Conservation (phyloP, 2,329 filamentous ascomycete genomes). For the Colletotrichum viniferum region DNA sequence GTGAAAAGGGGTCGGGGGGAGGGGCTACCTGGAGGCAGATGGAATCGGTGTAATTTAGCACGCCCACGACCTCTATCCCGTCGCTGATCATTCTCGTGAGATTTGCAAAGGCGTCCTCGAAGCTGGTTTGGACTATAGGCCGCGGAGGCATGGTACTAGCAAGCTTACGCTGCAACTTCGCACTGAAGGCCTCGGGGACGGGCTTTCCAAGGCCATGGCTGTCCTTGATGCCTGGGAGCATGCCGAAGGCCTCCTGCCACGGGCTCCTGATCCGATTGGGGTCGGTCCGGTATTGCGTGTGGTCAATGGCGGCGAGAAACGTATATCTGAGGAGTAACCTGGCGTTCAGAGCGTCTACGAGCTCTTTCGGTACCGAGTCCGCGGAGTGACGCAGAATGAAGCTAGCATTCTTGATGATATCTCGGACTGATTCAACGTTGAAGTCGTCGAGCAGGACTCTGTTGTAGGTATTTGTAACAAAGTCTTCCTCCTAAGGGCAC, state of each 20-base stretch:
- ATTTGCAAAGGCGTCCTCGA: constrained; percentile 73
- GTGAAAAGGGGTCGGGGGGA: background rate
- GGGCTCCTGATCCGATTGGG: constrained; percentile 52
- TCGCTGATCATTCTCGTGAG: constrained; percentile 76
- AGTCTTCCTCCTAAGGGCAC: constrained; percentile 85
- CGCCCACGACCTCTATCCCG: constrained; percentile 69
- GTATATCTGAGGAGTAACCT: constrained; percentile 71
- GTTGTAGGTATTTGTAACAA: constrained; percentile 90
- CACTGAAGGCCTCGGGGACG: constrained; percentile 82
- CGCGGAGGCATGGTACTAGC: constrained; percentile 93
- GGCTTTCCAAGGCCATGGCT: constrained; percentile 66
- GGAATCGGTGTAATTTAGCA: constrained; percentile 71
- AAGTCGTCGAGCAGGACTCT: constrained; percentile 74
- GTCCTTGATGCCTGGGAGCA: constrained; percentile 61
- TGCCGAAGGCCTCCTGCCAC: constrained; percentile 54
- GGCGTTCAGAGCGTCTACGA: constrained; percentile 61
- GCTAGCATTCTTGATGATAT: constrained; percentile 59
- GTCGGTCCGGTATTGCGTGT: constrained; percentile 47
- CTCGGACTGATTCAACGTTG: constrained; percentile 58
- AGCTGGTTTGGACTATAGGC: constrained; percentile 80
- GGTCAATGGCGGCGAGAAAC: constrained; percentile 62
- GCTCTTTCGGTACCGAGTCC: constrained; percentile 42
- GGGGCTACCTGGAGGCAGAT: constrained; percentile 69
- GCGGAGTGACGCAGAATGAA: constrained; percentile 49
- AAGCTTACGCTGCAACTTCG: constrained; percentile 87